A percentile compares a stretch with the other conserved stretches of the same genome.
These are phyloP conservation scores for Curvularia sp. DNA, from an alignment of 2,329 filamentous ascomycete species.

Conservation along the genomic window DNA sequence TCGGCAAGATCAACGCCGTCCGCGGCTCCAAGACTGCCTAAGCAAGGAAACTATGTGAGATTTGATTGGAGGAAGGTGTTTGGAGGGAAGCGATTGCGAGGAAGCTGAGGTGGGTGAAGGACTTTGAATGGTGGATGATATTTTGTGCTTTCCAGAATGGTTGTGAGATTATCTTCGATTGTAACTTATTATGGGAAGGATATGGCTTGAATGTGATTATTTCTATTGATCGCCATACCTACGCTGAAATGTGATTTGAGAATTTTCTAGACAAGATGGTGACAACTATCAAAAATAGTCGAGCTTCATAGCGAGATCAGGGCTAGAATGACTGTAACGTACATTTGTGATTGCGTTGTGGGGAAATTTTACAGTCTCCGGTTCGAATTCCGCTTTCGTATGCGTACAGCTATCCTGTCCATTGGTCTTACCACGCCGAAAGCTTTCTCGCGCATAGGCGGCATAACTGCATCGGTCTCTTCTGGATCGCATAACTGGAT, in stretches of 20 bases:
- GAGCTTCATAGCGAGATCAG: background rate
- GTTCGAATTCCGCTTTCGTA: conserved; percentile 30
- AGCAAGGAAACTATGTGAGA: background rate
- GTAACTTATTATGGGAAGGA: background rate
- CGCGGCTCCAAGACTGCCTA: background rate
- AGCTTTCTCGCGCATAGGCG: conserved; percentile 24
- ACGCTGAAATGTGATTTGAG: background rate
- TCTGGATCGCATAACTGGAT: conserved; percentile 36
- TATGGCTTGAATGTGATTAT: background rate
- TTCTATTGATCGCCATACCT: background rate
- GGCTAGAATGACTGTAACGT: background rate
- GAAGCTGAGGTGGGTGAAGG: background rate
- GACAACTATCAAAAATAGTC: background rate
- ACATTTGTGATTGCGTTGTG: background rate
- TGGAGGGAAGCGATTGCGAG: background rate
- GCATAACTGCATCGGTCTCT: conserved; percentile 26
- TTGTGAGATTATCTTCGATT: background rate
- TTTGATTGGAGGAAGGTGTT: background rate
- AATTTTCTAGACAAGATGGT: background rate
- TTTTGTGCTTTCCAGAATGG: background rate
- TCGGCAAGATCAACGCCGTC: conserved; percentile 9
- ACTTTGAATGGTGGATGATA: background rate
- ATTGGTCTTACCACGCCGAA: conserved; percentile 32
- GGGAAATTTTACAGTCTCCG: background rate
- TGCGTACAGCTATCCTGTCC: conserved; percentile 31